Evolutionary conservation across 768 basidiomycete genomes (phyloP).

Genomic region (Guyanaporus albipodus): DNA sequence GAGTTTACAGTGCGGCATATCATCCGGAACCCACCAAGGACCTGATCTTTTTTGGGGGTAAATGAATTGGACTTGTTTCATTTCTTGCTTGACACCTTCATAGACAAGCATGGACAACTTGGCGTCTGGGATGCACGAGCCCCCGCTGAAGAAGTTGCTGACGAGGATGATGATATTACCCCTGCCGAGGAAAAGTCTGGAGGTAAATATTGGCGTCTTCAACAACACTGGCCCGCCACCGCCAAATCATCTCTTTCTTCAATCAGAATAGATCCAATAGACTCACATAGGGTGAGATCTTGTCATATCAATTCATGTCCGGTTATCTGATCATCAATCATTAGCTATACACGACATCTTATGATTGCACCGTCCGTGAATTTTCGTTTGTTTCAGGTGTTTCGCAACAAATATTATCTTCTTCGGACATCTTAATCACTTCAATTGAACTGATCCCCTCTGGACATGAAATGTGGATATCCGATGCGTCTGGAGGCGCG

Average conservation of each 20-base stretch:
- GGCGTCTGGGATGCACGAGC: constrained; percentile 88
- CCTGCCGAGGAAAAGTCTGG: constrained; percentile 44
- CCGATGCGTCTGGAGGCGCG: constrained; percentile 65
- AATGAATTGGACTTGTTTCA: neutral
- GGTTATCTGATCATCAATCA: neutral
- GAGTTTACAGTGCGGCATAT: constrained; percentile 75
- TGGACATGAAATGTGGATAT: constrained; percentile 83
- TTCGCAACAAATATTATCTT: constrained; percentile 65
- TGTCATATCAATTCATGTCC: neutral
- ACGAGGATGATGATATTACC: constrained; percentile 56
- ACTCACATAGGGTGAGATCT: constrained; percentile 62
- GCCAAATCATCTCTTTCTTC: constrained; percentile 76
- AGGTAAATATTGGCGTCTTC: constrained; percentile 79
- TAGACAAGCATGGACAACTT: constrained; percentile 79
- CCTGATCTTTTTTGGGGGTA: constrained; percentile 84
- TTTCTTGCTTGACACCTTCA: constrained; percentile 1
- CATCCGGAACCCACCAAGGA: constrained; percentile 80
- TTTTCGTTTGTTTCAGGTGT: constrained; percentile 70
- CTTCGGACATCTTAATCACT: constrained; percentile 55
- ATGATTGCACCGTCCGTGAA: constrained; percentile 73
- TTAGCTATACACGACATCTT: constrained; percentile 77
- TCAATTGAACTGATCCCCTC: constrained; percentile 64
- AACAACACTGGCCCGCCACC: constrained; percentile 80
- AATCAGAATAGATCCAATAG: constrained; percentile 71
- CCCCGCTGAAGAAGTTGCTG: constrained; percentile 55